Percentiles rank a stretch among this genome's conserved stretches.
These are phyloP conservation scores for Ceratobasidium sp. DNA, from an alignment of 1,284 basidiomycete species.

Conservation along the genomic window DNA sequence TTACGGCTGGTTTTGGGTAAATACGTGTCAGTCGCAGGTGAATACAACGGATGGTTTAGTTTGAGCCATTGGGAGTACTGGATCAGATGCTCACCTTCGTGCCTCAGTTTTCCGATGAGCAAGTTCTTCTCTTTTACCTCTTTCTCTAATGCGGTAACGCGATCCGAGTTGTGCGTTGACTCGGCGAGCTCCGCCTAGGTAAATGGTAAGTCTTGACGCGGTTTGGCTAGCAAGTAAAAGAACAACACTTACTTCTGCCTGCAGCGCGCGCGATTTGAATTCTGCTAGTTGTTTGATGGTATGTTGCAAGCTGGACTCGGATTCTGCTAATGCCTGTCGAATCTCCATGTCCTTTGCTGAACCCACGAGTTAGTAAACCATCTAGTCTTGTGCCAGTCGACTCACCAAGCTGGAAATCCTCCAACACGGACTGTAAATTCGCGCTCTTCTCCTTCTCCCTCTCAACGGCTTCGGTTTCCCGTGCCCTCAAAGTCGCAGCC, in stretches of 20 bases:
- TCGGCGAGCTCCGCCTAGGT: slow-evolving; percentile 68
- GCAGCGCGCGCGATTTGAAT: slow-evolving; percentile 85
- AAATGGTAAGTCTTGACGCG: slow-evolving; percentile 9
- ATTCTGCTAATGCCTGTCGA: slow-evolving; percentile 80
- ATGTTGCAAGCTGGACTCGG: slow-evolving; percentile 77
- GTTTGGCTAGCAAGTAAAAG: not conserved
- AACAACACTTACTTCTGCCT: slow-evolving; percentile 74
- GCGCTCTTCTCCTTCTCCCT: slow-evolving; percentile 78
- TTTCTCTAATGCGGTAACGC: slow-evolving; percentile 78
- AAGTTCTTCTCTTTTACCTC: slow-evolving; percentile 95
- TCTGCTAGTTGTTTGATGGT: slow-evolving; percentile 81
- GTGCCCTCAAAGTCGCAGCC: slow-evolving; percentile 64
- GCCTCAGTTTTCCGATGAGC: slow-evolving; percentile 90
- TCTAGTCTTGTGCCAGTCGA: slow-evolving; percentile 29
- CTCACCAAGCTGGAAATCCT: slow-evolving; percentile 93
- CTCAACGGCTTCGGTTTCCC: slow-evolving; percentile 65
- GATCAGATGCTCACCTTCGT: slow-evolving; percentile 76
- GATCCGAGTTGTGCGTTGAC: slow-evolving; percentile 70
- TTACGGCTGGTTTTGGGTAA: slow-evolving; percentile 70
- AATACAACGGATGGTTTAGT: not conserved
- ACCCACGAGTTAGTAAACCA: not conserved
- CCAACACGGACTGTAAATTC: slow-evolving; percentile 91
- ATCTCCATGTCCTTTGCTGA: slow-evolving; percentile 80
- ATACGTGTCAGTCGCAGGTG: slow-evolving; percentile 5
- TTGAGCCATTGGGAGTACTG: not conserved